Base-by-base conservation (phyloP, 2,329 filamentous ascomycete genomes). In the Colletotrichum ledebouriae region DNA sequence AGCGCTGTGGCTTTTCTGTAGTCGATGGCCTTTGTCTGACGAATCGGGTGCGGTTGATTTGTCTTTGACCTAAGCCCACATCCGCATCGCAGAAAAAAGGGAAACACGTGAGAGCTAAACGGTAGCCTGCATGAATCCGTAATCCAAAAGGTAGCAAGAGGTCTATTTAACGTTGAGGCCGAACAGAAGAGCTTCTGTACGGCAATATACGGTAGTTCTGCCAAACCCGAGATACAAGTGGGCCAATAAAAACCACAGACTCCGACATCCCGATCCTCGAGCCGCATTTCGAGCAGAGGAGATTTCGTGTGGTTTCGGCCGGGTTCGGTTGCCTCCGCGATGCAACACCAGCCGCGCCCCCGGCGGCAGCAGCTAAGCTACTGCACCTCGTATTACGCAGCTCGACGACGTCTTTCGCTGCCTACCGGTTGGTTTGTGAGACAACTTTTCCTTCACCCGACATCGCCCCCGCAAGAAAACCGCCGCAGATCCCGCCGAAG, bases 341-440 rank as follows among this genome's bases (percentile, higher is more conserved):
- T 68, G 61, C 61, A 68, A 65, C 47, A 20, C 61, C 61, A 65
- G 55, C 55, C 65, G 65, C 55, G 29, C 53, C 37, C 15, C 22
- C 33, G 7, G 29, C 29, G 7, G 29, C 6, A 7, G 6, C 29
- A 29, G 6, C 29, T 29, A 29, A 49, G 15, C 60, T 65, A 50
- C 41, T 56, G 41, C 65, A 65, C 55, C 65, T 68, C 65, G 65
- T 68, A 68, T 68, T 68, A 10, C 39, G 41, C 13, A 1, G n/a
- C 53, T 64, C 13, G 9, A 15, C n/a, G 39, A 17, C 15, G 37
- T 39, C 37, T 39, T 15, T 39, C 37, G 10, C 37, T 39, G 37
- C 11, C 11, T 39, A 15, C 4, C 46, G 47, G 55, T 56, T 68
- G 65, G 55, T 41, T 49, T 62, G 41, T 55, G 47, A 59, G 39